Percentiles rank a stretch among this genome's conserved stretches.
Conservation (phyloP, 345 rosid genomes). For the Camelina laxa region DNA sequence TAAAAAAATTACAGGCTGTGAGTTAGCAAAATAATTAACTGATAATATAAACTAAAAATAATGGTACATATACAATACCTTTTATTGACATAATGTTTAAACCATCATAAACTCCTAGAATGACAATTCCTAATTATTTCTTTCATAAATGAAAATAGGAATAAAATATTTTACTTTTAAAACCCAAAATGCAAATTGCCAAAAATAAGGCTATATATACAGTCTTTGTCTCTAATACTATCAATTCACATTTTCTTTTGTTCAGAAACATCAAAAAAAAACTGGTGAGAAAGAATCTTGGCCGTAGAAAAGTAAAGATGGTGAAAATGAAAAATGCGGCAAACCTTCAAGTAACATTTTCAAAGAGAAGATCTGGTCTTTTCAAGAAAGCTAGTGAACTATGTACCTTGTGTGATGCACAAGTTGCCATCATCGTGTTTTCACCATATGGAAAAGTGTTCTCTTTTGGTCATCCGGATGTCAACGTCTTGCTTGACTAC, state of each 20-base stretch:
- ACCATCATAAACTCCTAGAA: not conserved
- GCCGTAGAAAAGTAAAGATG: not conserved
- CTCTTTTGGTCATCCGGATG: not conserved
- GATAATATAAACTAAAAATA: not conserved
- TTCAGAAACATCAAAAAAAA: not conserved
- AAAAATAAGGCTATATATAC: not conserved
- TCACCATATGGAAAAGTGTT: not conserved
- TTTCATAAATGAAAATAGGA: not conserved
- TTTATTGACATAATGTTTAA: not conserved
- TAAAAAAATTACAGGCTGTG: not conserved
- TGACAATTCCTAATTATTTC: not conserved
- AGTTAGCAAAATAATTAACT: not conserved
- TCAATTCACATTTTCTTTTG: not conserved
- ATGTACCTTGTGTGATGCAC: not conserved
- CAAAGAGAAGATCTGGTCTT: not conserved
- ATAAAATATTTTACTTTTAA: not conserved
- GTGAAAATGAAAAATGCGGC: not conserved
- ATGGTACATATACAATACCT: not conserved
- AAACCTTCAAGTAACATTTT: not conserved
- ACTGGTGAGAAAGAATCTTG: not conserved
- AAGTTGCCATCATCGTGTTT: not conserved
- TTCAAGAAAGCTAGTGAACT: not conserved
- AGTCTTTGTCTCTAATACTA: not conserved
- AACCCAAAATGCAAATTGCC: not conserved
- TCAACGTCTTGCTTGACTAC: not conserved